phyloP scores from a whole-genome alignment of 345 rosid species.

The Moringa oleifera region DNA sequence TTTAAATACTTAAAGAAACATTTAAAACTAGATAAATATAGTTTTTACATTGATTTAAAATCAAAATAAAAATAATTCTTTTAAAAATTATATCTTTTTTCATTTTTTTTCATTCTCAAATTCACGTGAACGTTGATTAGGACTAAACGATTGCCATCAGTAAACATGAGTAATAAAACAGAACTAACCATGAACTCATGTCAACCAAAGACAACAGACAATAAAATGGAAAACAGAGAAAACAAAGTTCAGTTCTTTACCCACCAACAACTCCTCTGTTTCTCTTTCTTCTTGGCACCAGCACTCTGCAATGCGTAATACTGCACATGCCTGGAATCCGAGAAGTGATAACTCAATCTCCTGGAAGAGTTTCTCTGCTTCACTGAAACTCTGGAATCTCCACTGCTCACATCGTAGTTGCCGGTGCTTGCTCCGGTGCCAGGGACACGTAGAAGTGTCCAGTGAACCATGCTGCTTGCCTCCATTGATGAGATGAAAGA shows the following conservation, averaged over 20 bases:
- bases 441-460: slow-evolving; percentile 1
- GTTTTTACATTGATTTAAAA: no score
- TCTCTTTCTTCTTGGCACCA: slow-evolving; percentile 9
- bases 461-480: slow-evolving; percentile 1
- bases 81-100: no score
- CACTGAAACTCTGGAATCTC: slow-evolving; percentile 6
- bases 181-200: background rate
- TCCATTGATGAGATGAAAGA: background rate
- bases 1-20: no score
- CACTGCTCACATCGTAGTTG: slow-evolving; percentile 2
- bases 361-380: slow-evolving; percentile 6
- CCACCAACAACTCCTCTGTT: slow-evolving; percentile 9
- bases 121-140: no score
- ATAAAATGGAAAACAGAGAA: background rate
- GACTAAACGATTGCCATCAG: no score
- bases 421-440: background rate
- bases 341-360: slow-evolving; percentile 19
- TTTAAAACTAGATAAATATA: no score
- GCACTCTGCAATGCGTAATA: slow-evolving; percentile 19
- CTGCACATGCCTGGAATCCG: slow-evolving; percentile 26
- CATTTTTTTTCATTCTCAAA: no score
- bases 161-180: no score
- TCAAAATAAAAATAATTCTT: no score
- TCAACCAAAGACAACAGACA: background rate
- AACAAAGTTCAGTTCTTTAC: slow-evolving; percentile 10